Evolutionary conservation across 495 filamentous ascomycete species (phyloP).

Genomic region (Tuber umbilicatum): DNA sequence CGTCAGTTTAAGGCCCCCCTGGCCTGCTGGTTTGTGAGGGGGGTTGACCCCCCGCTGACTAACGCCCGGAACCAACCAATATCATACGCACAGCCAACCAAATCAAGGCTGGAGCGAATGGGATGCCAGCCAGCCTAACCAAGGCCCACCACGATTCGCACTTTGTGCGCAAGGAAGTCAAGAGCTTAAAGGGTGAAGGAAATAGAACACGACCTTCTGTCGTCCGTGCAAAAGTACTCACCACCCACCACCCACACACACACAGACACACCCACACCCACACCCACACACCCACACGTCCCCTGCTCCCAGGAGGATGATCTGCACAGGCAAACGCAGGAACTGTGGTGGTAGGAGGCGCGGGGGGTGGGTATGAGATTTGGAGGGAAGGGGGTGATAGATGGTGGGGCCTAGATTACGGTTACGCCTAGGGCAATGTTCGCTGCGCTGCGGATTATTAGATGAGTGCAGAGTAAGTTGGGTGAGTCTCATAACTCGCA

Average conservation of each 20-base stretch:
- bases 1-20: background rate
- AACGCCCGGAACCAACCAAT: background rate
- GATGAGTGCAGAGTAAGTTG: background rate
- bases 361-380: background rate
- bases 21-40: background rate
- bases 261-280: background rate
- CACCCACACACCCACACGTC: background rate
- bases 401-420: background rate
- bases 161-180: background rate
- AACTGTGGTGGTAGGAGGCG: background rate
- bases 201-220: background rate
- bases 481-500: background rate
- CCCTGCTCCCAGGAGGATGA: background rate
- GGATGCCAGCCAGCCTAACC: background rate
- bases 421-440: constrained; percentile 3
- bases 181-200: too few species aligned
- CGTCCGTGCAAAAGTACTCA: background rate
- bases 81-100: background rate
- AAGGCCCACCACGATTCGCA: constrained; percentile 4
- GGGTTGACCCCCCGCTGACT: background rate
- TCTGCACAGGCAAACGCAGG: constrained; percentile 4
- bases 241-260: background rate
- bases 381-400: background rate
- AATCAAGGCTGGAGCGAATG: background rate
- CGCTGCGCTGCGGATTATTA: constrained; percentile 4